These are phyloP conservation scores for Colletotrichum zoysiae DNA, from an alignment of 2,329 filamentous ascomycete genomes.

Conservation along the genomic window DNA sequence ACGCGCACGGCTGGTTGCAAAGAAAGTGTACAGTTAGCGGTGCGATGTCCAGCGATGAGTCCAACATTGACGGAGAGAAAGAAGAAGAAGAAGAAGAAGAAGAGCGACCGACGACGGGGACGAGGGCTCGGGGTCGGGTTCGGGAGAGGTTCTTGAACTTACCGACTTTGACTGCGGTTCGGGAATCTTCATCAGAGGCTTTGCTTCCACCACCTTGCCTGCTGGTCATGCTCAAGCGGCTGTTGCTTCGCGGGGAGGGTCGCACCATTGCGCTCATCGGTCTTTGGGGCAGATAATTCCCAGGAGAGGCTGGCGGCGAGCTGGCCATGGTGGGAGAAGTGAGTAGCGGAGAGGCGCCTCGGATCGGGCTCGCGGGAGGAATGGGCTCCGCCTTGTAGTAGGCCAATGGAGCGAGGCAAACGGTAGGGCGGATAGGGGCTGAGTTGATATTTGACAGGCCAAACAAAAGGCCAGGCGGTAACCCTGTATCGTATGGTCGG, in stretches of 20 bases:
- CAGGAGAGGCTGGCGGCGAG: slow-evolving; percentile 78
- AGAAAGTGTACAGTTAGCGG: slow-evolving; percentile 33
- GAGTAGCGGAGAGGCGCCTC: slow-evolving; percentile 36
- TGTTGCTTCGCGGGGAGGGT: slow-evolving; percentile 79
- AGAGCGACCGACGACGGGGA: background rate
- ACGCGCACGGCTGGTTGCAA: slow-evolving; percentile 85
- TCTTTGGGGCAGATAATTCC: slow-evolving; percentile 66
- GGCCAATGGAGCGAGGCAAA: slow-evolving; percentile 25
- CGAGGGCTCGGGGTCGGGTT: no score
- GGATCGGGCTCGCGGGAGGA: slow-evolving; percentile 35
- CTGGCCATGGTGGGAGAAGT: slow-evolving; percentile 66
- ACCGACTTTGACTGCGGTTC: slow-evolving; percentile 97
- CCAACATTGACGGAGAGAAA: slow-evolving; percentile 17
- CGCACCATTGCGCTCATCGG: slow-evolving; percentile 87
- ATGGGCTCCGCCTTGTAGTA: slow-evolving; percentile 32
- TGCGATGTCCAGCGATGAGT: slow-evolving; percentile 12
- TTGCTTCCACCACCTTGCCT: slow-evolving; percentile 81
- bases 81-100: no score
- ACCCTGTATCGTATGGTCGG: slow-evolving; percentile 27
- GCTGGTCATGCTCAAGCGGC: slow-evolving; percentile 87
- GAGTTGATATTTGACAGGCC: slow-evolving; percentile 21
- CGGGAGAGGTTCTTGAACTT: slow-evolving; percentile 61
- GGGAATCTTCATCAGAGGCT: slow-evolving; percentile 89
- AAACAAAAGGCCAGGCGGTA: slow-evolving; percentile 23
- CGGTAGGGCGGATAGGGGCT: slow-evolving; percentile 24